Evolutionary conservation across 192 early-diverging fungal genomes (phyloP).

Genomic region (Coemansia sp.): DNA sequence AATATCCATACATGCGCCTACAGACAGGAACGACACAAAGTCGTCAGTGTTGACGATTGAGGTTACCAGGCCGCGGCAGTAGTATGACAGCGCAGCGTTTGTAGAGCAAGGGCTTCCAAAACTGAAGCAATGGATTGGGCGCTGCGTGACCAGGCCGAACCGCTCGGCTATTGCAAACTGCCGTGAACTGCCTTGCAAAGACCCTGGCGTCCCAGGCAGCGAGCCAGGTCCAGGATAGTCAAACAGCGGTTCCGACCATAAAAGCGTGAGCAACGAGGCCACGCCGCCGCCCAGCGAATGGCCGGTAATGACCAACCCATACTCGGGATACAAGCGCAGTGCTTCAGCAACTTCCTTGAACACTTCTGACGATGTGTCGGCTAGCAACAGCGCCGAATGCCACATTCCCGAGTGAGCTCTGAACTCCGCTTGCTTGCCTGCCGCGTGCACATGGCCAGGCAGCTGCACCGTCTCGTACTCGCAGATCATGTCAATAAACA

Average conservation of each 20-base stretch:
- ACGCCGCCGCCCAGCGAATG: constrained; percentile 90
- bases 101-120: constrained; percentile 83
- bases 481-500: constrained; percentile 85
- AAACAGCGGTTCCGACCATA: constrained; percentile 64
- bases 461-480: constrained; percentile 59
- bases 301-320: constrained; percentile 81
- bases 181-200: constrained; percentile 36
- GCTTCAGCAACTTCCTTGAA: constrained; percentile 71
- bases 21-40: constrained; percentile 71
- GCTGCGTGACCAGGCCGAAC: constrained; percentile 66
- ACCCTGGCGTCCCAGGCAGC: constrained; percentile 22
- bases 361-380: constrained; percentile 65
- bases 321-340: constrained; percentile 70
- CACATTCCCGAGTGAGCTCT: constrained; percentile 86
- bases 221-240: constrained; percentile 6
- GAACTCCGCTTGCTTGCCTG: constrained; percentile 28
- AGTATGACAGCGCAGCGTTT: constrained; percentile 64
- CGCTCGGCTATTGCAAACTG: constrained; percentile 64
- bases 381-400: constrained; percentile 70
- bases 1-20: constrained; percentile 75
- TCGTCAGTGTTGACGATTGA: constrained; percentile 82
- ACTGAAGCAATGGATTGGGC: constrained; percentile 81
- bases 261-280: constrained; percentile 70
- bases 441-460: constrained; percentile 15
- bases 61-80: constrained; percentile 72